A percentile compares a stretch with the other conserved stretches of the same genome.
phyloP scores from a whole-genome alignment of 1,284 basidiomycete species.

The Tranzscheliella williamsii region DNA sequence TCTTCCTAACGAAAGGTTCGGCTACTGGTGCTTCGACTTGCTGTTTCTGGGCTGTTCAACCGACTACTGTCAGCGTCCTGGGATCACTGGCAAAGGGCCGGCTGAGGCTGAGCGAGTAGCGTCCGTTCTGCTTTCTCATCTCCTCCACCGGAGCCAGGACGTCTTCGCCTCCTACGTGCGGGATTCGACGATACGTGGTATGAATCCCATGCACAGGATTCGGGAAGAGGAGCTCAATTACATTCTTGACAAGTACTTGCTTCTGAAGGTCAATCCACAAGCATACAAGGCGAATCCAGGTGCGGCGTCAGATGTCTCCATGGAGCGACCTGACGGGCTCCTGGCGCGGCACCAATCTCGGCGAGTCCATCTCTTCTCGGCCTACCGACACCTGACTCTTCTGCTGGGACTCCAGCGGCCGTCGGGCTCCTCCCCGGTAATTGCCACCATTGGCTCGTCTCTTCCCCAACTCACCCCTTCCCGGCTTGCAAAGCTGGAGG shows the following conservation, averaged over 20 bases:
- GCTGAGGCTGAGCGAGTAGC: too few relatives aligned
- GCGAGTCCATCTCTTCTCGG: conserved; percentile 16
- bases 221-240: conserved; percentile 88
- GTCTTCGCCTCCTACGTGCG: conserved; percentile 75
- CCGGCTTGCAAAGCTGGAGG: neutral
- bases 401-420: conserved; percentile 7
- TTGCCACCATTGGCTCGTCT: conserved; percentile 14
- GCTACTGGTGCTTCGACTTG: conserved; percentile 91
- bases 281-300: neutral
- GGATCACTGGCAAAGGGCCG: too few relatives aligned
- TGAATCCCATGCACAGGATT: conserved; percentile 62
- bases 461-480: conserved; percentile 8
- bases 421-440: conserved; percentile 2
- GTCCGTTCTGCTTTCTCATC: neutral
- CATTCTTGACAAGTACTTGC: conserved; percentile 65
- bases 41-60: conserved; percentile 76
- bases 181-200: conserved; percentile 78
- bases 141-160: conserved; percentile 62
- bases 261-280: neutral
- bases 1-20: conserved; percentile 78
- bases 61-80: neutral
- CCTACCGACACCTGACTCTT: conserved; percentile 12
- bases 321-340: neutral
- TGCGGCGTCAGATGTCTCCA: neutral
- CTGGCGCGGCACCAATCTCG: too few relatives aligned